phyloP scores from a whole-genome alignment of 306 rosid species.

The Lotus japonicus region DNA sequence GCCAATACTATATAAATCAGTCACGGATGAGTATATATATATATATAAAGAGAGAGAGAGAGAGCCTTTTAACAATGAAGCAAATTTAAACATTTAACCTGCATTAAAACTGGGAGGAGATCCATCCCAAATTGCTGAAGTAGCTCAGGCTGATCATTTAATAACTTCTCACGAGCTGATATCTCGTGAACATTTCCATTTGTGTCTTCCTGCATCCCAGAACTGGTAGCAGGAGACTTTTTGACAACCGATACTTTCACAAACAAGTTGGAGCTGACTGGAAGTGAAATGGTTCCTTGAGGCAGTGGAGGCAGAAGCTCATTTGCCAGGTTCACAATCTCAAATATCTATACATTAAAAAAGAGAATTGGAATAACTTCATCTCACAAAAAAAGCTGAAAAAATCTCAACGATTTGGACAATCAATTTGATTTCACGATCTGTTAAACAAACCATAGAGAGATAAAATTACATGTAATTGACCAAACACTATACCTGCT shows the following conservation, averaged over 20 bases:
- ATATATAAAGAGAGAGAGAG: neutral
- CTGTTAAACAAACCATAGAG: neutral
- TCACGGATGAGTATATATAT: neutral
- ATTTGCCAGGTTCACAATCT: slow-evolving; percentile 86
- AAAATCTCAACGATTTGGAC: neutral
- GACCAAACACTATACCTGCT: slow-evolving; percentile 45
- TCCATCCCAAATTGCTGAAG: slow-evolving; percentile 85
- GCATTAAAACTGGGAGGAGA: slow-evolving; percentile 78
- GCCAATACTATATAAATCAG: slow-evolving; percentile 1
- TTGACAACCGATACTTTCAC: slow-evolving; percentile 58
- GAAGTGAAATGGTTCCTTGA: slow-evolving; percentile 75
- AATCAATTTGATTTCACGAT: neutral
- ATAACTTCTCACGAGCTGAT: slow-evolving; percentile 75
- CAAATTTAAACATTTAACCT: slow-evolving; percentile 33
- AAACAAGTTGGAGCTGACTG: slow-evolving; percentile 56
- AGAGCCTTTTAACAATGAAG: neutral
- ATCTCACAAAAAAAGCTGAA: neutral
- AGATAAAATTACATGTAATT: neutral
- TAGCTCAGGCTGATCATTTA: slow-evolving; percentile 80
- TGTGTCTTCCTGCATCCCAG: slow-evolving; percentile 63
- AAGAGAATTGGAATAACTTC: neutral
- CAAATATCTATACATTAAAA: slow-evolving; percentile 54
- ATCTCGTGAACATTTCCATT: slow-evolving; percentile 48
- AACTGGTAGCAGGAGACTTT: slow-evolving; percentile 56
- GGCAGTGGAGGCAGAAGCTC: slow-evolving; percentile 94